Evolutionary conservation across 768 basidiomycete genomes (phyloP), one percentile per base, ranked within the genome.

Genomic region (Termitomyces sp.): DNA sequence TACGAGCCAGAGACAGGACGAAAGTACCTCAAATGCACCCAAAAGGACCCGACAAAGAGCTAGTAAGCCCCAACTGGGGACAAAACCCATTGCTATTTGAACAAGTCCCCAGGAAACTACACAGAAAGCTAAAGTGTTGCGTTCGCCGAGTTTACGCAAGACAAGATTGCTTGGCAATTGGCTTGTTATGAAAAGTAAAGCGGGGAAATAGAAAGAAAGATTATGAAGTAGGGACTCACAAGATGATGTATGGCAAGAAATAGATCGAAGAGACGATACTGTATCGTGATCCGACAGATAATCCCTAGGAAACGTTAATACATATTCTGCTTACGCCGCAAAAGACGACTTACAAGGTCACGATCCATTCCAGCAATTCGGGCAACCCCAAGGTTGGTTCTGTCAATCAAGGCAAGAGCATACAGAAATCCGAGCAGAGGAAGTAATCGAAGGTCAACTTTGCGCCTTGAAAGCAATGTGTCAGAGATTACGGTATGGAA

Each of bases 41-140:
- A 80, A 69, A 21, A 79, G 59, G 5, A 71, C 69, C 48, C 79
- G 66, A 57, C 74, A 75, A 29, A 79, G 59, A 11, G 66, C 69
- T 54, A 81, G 65, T 44, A 70, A 62, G 21, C 69, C 65, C 80
- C 79, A 82, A 31, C 65, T 66, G 0, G 72, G 66, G 14, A 77
- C 75, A 57, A 81, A 81, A 2, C 76, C 79, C 79, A 81, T 80
- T 11, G 68, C 69, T 23, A 80, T 63, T 63, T 79, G 74, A 16
- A 75, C 74, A 27, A 65, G 59, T 16, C 79, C 79, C 79, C 79
- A 81, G 11, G 75, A 66, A 35, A 78, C 50, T 10, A 76, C 75
- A 53, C 74, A 75, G 57, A 77, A 75, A 17, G 76, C 62, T 25
- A 81, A 63, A 63, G 73, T 74, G 51, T 74, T 71, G 43, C 71